Percentiles rank a stretch among this genome's conserved stretches.
Conservation (phyloP, 2,329 filamentous ascomycete genomes). For the Cladophialophora bantiana region DNA sequence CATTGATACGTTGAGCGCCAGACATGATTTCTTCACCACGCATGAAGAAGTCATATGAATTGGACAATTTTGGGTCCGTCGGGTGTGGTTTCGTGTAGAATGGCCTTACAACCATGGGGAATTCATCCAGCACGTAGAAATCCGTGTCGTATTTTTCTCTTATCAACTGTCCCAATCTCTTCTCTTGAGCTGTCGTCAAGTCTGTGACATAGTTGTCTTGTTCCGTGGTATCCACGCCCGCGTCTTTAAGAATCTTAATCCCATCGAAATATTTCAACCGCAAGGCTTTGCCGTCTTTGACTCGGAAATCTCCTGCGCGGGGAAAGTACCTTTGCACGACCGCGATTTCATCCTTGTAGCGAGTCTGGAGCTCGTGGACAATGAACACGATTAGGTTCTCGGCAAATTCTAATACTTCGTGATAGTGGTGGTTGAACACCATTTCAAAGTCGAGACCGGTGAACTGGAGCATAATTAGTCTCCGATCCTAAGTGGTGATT, state of each 20-base stretch:
- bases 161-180: slow-evolving; percentile 82
- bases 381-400: slow-evolving; percentile 60
- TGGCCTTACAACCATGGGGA: slow-evolving; percentile 84
- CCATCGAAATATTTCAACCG: slow-evolving; percentile 60
- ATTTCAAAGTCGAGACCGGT: slow-evolving; percentile 61
- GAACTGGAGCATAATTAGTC: slow-evolving; percentile 49
- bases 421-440: slow-evolving; percentile 59
- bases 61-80: slow-evolving; percentile 69
- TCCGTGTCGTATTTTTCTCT: slow-evolving; percentile 90
- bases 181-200: slow-evolving; percentile 58
- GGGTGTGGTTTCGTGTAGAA: slow-evolving; percentile 90
- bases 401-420: slow-evolving; percentile 58
- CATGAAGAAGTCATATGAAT: slow-evolving; percentile 76
- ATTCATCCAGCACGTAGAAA: slow-evolving; percentile 97
- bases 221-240: slow-evolving; percentile 58
- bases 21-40: slow-evolving; percentile 73
- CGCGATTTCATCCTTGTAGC: slow-evolving; percentile 55
- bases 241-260: slow-evolving; percentile 56
- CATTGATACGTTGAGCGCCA: slow-evolving; percentile 71
- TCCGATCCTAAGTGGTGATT: too few relatives aligned
- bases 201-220: slow-evolving; percentile 58
- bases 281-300: slow-evolving; percentile 58
- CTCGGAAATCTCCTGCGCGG: slow-evolving; percentile 58
- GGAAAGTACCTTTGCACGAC: slow-evolving; percentile 58
- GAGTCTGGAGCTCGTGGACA: slow-evolving; percentile 53